phyloP scores from a whole-genome alignment of 2,329 filamentous ascomycete species.

The Botrytis porri region DNA sequence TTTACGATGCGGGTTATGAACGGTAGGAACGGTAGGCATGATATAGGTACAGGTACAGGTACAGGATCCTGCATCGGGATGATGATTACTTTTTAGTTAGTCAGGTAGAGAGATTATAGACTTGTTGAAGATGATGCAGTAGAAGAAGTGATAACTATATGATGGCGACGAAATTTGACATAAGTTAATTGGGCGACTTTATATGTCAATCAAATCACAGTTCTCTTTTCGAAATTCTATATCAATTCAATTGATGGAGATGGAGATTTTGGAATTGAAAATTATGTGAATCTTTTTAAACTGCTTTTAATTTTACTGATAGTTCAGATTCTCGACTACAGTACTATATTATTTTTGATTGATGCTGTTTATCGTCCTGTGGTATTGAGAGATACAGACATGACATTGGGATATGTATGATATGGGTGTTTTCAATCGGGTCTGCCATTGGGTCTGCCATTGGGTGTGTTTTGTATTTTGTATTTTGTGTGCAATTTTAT shows the following conservation, averaged over 20 bases:
- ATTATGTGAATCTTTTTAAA: not conserved
- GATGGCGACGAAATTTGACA: not conserved
- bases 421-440: not conserved
- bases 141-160: not conserved
- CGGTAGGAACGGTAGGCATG: not conserved
- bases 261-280: not conserved
- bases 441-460: not conserved
- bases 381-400: not conserved
- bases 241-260: not conserved
- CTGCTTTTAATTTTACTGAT: not conserved
- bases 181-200: not conserved
- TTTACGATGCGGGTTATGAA: not conserved
- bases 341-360: not conserved
- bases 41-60: not conserved
- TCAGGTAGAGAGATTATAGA: not conserved
- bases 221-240: not conserved
- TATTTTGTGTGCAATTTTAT: not conserved
- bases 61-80: not conserved
- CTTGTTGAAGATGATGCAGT: not conserved
- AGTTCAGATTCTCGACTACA: not conserved
- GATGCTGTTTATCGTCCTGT: not conserved
- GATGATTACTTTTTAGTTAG: not conserved
- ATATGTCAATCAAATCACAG: not conserved
- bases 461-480: not conserved
- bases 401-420: not conserved